Conservation (phyloP, 495 filamentous ascomycete species). For the Aspergillus ostianus region DNA sequence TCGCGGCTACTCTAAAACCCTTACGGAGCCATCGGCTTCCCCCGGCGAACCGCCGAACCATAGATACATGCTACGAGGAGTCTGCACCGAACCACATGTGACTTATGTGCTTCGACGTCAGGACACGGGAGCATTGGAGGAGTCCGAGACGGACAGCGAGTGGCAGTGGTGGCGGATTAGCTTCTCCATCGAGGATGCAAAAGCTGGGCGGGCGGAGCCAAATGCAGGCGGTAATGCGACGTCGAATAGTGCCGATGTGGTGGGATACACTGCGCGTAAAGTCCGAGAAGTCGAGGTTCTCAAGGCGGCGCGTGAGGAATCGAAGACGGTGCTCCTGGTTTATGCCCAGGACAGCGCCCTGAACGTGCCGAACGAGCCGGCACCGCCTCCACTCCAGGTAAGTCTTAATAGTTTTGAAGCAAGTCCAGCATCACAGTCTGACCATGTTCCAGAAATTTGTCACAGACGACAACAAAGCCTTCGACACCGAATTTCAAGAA, state of each 20-base stretch:
- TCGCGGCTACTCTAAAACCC: slow-evolving; percentile 47
- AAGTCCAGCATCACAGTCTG: background rate
- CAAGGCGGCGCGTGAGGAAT: slow-evolving; percentile 51
- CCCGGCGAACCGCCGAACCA: slow-evolving; percentile 41
- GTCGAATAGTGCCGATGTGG: slow-evolving; percentile 34
- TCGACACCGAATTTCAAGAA: slow-evolving; percentile 41
- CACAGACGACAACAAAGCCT: slow-evolving; percentile 45
- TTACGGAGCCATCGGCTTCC: slow-evolving; percentile 53
- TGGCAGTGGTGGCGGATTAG: slow-evolving; percentile 59
- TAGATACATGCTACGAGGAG: slow-evolving; percentile 52
- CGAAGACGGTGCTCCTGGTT: slow-evolving; percentile 44
- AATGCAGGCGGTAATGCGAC: slow-evolving; percentile 16
- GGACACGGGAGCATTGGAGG: slow-evolving; percentile 6
- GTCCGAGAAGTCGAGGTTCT: slow-evolving; percentile 52
- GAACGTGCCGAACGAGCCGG: slow-evolving; percentile 26
- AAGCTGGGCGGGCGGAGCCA: slow-evolving; percentile 35
- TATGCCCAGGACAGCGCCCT: slow-evolving; percentile 52
- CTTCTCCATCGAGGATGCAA: slow-evolving; percentile 49
- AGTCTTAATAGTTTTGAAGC: background rate
- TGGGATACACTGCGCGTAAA: slow-evolving; percentile 46
- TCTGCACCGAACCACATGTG: slow-evolving; percentile 50
- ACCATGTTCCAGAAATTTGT: slow-evolving; percentile 41
- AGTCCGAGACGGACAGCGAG: slow-evolving; percentile 20
- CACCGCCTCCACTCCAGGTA: slow-evolving; percentile 44
- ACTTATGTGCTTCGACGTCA: slow-evolving; percentile 47